Evolutionary conservation across 73 alveolate species (phyloP).

Genomic region (Tetrahymena thermophila): DNA sequence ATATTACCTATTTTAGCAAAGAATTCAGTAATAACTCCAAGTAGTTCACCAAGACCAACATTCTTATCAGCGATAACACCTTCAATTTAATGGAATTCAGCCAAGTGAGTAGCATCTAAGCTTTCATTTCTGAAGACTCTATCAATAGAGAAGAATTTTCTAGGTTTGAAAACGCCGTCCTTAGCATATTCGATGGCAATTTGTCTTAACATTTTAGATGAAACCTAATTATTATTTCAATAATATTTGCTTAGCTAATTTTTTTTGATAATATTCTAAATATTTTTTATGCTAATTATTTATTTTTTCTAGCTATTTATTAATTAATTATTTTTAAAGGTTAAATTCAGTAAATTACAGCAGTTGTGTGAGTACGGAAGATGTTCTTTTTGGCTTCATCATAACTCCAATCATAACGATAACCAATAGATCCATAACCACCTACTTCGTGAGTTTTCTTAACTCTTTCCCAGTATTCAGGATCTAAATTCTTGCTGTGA

Average conservation of each 20-base stretch:
- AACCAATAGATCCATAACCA: conserved; percentile 97
- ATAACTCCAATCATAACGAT: conserved; percentile 94
- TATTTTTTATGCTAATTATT: neutral
- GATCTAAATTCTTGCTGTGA: conserved; percentile 63
- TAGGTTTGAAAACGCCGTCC: conserved; percentile 93
- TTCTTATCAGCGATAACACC: conserved; percentile 98
- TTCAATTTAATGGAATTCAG: conserved; percentile 99
- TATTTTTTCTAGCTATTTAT: conserved; percentile 54
- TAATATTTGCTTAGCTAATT: too few species aligned
- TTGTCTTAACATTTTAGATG: conserved; percentile 24
- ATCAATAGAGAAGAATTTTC: conserved; percentile 98
- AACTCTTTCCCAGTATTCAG: conserved; percentile 88
- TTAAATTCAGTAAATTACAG: conserved; percentile 67
- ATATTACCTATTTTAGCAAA: conserved; percentile 90
- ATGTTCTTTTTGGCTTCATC: conserved; percentile 97
- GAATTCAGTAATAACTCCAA: conserved; percentile 92
- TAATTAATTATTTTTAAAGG: conserved; percentile 45
- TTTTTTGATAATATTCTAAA: too few species aligned
- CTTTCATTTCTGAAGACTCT: conserved; percentile 99
- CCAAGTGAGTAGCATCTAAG: conserved; percentile 99
- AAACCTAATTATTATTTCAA: neutral
- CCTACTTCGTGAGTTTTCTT: conserved; percentile 97
- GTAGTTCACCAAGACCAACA: conserved; percentile 91
- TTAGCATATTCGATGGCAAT: conserved; percentile 56
- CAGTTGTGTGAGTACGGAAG: conserved; percentile 99